Conservation (phyloP, 2,329 filamentous ascomycete species). For the Stachybotrys elegans region DNA sequence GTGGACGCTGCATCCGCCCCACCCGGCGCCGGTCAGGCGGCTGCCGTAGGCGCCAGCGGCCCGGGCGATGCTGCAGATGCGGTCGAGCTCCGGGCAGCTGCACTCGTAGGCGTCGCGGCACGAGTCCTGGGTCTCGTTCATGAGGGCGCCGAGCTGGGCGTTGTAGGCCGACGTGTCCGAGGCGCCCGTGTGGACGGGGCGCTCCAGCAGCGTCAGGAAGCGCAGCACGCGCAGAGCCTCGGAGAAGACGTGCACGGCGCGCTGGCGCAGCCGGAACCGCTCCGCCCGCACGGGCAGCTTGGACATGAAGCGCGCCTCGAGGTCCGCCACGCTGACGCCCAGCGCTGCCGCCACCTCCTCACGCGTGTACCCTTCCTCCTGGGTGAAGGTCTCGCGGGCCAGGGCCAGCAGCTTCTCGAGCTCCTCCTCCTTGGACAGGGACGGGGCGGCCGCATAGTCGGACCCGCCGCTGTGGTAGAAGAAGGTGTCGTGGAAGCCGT, state of each 20-base stretch:
- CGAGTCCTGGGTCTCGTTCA: constrained; percentile 86
- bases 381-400: constrained; percentile 64
- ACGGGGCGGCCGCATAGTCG: constrained; percentile 37
- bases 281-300: constrained; percentile 87
- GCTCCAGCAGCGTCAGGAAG: constrained; percentile 74
- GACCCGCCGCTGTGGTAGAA: constrained; percentile 47
- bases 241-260: constrained; percentile 83
- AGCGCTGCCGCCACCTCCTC: constrained; percentile 76
- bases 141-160: constrained; percentile 66
- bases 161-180: constrained; percentile 47
- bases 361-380: constrained; percentile 81
- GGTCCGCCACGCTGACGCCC: constrained; percentile 60
- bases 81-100: constrained; percentile 87
- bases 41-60: constrained; percentile 78
- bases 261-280: constrained; percentile 79
- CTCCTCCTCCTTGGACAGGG: constrained; percentile 53
- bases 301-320: constrained; percentile 76
- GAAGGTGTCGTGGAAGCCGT: constrained; percentile 81
- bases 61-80: constrained; percentile 75
- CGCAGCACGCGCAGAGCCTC: constrained; percentile 82
- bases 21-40: constrained; percentile 85
- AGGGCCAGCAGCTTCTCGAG: constrained; percentile 68
- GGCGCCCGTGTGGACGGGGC: constrained; percentile 28
- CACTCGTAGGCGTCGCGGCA: constrained; percentile 88
- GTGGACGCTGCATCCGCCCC: constrained; percentile 95